Base-by-base conservation (phyloP, 2,329 filamentous ascomycete genomes). In the Graphium sp. region DNA sequence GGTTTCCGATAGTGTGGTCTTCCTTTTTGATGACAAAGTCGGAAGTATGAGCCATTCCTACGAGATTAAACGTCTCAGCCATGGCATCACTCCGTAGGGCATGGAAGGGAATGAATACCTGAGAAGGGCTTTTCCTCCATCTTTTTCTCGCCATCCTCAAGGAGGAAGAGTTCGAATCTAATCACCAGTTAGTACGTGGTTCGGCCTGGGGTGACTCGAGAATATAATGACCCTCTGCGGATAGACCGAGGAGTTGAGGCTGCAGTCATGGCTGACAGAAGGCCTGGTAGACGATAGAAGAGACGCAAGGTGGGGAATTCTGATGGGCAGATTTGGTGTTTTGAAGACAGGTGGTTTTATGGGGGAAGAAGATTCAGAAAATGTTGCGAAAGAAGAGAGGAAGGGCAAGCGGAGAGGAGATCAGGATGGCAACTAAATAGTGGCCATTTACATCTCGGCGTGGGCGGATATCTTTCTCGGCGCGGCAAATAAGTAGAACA, bases 21-120 rank as follows among this genome's bases (percentile, higher is more conserved):
- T 98, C 89, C 53, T 94, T 95, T 55, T 83, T 82, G 55, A 98
- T 74, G 34, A 82, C 74, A 58, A 98, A 98, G 53, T 94, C 80
- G 7, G 83, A 80, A n/a, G 81, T 84, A 49, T 93, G 92, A 14
- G 87, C 82, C 48, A 92, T 84, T 46, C 83, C 84, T 89, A n/a
- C n/a, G n/a, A n/a, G 34, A 18, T n/a, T 8, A 2, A 13, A 12
- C 5, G 22, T 14, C 7, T 18, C 10, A 22, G 20, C 20, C 15
- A 13, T n/a, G 11, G 22, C 22, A 29, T 8, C 17, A 11, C 11
- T 12, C 11, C 7, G 23, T 12, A 22, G 18, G 18, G 18, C 11
- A 12, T 11, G 5, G 15, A 7, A 27, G 9, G 15, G 12, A 13
- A 21, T 18, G 10, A 25, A 53, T 63, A 92, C 87, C 82, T 32